A percentile compares a stretch with the other conserved stretches of the same genome.
phyloP scores from a whole-genome alignment of 139 green algal species.

The Chlamydomonas schloesseri region DNA sequence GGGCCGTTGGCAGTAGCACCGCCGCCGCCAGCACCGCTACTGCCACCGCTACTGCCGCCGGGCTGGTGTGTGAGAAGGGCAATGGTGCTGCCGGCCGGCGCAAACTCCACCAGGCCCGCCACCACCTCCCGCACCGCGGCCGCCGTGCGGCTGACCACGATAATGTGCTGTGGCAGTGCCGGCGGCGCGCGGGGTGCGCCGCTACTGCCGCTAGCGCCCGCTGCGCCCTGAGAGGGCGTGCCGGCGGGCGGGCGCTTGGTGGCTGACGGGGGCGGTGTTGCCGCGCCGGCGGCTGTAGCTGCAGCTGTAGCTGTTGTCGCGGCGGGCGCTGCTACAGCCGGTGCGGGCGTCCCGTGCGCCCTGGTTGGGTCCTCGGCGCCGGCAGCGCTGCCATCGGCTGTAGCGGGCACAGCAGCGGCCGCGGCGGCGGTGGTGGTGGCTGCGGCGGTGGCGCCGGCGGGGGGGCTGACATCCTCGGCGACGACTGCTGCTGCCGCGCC shows the following conservation, averaged over 20 bases:
- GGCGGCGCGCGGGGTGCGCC: background rate
- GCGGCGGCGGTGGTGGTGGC: background rate
- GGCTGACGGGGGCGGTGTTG: background rate
- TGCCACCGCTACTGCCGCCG: background rate
- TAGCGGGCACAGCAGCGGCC: background rate
- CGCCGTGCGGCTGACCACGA: constrained; percentile 38
- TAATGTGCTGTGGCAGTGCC: constrained; percentile 14
- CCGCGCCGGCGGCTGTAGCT: background rate
- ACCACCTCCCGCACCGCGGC: constrained; percentile 25
- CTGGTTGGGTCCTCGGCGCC: no score
- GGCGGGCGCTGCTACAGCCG: no score
- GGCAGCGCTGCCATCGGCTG: no score
- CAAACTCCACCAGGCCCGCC: constrained; percentile 21
- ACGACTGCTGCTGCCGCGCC: background rate
- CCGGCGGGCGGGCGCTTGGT: no score
- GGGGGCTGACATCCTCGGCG: background rate
- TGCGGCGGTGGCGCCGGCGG: no score
- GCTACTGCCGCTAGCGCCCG: background rate
- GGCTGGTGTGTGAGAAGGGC: constrained; percentile 2
- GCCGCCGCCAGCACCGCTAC: background rate
- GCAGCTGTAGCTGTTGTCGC: background rate
- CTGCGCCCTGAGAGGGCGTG: no score
- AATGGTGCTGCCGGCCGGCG: constrained; percentile 16
- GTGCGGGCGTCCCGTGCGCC: no score
- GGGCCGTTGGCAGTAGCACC: background rate